Evolutionary conservation across 352 stramenopile genomes (phyloP), one percentile per base, ranked within the genome.

Genomic region (Globisporangium paddicum): DNA sequence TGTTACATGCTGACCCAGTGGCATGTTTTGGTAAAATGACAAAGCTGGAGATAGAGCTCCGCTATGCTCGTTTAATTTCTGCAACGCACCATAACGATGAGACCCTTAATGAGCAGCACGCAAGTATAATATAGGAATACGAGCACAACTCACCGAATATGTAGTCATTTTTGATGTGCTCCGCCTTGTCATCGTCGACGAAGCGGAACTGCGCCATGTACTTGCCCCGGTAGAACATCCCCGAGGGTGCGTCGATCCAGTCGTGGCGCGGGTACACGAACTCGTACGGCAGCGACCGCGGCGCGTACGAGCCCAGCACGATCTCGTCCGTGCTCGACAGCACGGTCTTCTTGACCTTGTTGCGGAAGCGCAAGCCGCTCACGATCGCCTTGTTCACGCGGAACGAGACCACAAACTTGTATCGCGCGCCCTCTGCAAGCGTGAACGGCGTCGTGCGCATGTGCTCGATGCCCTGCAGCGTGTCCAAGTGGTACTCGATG

Each of bases 281-380:
- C 45, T 90, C 77, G 63, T 96, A 93, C 19, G 71, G 66, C 38
- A 69, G 64, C 16, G 80, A 87, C 16, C 81, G 74, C 14, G 87
- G 87, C 5, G 87, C 81, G 55, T 95, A 96, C 10, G 82, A 94
- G 7, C 87, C 87, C 48, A 96, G 62, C 19, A 96, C 81, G 41
- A 96, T 78, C 67, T 94, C 78, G 54, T 96, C 87, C 0, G 63
- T 70, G 16, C 68, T 85, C 10, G 81, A 79, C 10, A 95, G 62
- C 30, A 95, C 73, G 18, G 82, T 87, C 67, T 93, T 94, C 55
- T 89, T 92, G 46, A 90, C 79, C 63, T 93, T 93, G 65, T 95
- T 95, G 45, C 71, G 69, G 69, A 95, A 96, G 40, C 84, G 84
- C 37, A 96, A 55, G 2, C 87, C 86, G 44, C 81, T 91, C 35